Conservation (phyloP, 2,329 filamentous ascomycete genomes). For the Stemphylium vesicarium region DNA sequence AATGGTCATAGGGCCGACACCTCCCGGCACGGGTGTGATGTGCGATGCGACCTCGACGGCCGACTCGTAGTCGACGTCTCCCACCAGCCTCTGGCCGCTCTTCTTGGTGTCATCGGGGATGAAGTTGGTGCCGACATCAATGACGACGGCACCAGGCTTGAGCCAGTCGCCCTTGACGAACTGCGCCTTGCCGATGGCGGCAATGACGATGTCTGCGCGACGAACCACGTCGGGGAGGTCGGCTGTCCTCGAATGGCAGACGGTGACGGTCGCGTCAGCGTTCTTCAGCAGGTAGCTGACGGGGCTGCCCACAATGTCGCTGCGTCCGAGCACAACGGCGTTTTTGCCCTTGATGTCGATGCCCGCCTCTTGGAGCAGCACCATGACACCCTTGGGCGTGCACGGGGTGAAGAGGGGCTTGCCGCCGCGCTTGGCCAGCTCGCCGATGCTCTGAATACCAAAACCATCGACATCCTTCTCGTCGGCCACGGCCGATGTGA, state of each 20-base stretch:
- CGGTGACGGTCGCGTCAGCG: slow-evolving; percentile 93
- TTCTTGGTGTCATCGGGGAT: slow-evolving; percentile 88
- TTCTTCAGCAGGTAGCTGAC: slow-evolving; percentile 96
- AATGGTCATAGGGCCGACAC: slow-evolving; percentile 98
- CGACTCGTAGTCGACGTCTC: slow-evolving; percentile 90
- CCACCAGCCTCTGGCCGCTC: slow-evolving; percentile 88
- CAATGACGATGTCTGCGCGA: slow-evolving; percentile 86
- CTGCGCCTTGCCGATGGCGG: slow-evolving; percentile 84
- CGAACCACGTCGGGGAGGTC: slow-evolving; percentile 77
- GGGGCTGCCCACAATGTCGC: slow-evolving; percentile 96
- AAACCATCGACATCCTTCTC: slow-evolving; percentile 99
- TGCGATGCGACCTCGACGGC: slow-evolving; percentile 85
- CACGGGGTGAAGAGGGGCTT: slow-evolving; percentile 89
- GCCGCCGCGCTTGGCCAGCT: slow-evolving; percentile 93
- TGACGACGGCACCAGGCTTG: slow-evolving; percentile 92
- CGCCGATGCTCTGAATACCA: slow-evolving; percentile 90
- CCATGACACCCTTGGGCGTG: slow-evolving; percentile 97
- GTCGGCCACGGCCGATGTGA: slow-evolving; percentile 89
- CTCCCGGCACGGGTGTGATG: slow-evolving; percentile 95
- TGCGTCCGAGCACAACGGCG: slow-evolving; percentile 91
- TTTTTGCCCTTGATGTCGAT: slow-evolving; percentile 87
- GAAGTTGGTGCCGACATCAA: slow-evolving; percentile 98
- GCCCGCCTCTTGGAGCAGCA: slow-evolving; percentile 81
- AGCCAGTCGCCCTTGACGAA: slow-evolving; percentile 96
- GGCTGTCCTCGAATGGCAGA: slow-evolving; percentile 89